Conservation (phyloP, 2,329 filamentous ascomycete species). For the Blastomyces gilchristii region DNA sequence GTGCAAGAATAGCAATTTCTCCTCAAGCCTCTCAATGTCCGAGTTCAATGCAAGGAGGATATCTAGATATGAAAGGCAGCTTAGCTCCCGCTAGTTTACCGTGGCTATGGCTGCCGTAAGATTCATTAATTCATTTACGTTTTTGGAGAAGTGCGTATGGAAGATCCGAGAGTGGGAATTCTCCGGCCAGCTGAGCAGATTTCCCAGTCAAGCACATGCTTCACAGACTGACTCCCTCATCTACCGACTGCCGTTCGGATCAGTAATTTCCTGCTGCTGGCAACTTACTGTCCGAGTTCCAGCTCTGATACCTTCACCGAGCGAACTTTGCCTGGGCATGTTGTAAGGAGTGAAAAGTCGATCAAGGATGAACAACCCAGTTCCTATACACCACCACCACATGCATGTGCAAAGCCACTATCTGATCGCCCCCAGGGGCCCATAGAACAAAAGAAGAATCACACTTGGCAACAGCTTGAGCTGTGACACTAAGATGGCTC, state of each 20-base stretch:
- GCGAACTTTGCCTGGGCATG: background rate
- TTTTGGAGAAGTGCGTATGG: background rate
- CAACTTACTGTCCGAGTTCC: background rate
- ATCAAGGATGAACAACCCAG: background rate
- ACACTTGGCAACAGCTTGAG: too few relatives aligned
- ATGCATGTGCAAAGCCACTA: background rate
- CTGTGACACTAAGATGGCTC: too few relatives aligned
- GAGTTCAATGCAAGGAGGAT: background rate
- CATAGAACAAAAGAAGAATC: too few relatives aligned
- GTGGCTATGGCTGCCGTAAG: constrained; percentile 4
- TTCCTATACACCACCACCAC: too few relatives aligned
- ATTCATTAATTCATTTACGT: background rate
- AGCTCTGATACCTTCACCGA: background rate
- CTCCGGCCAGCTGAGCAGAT: background rate
- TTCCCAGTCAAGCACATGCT: background rate
- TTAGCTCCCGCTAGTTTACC: background rate
- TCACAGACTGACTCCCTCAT: background rate
- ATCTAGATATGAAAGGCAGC: background rate
- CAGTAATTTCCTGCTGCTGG: background rate
- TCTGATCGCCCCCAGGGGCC: background rate
- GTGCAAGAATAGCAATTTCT: background rate
- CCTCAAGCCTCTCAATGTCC: background rate
- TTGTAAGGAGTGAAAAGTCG: background rate
- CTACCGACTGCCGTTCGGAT: background rate
- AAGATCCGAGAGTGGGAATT: background rate